Evolutionary conservation across 352 stramenopile species (phyloP).

Genomic region (Phytophthora foliorum): DNA sequence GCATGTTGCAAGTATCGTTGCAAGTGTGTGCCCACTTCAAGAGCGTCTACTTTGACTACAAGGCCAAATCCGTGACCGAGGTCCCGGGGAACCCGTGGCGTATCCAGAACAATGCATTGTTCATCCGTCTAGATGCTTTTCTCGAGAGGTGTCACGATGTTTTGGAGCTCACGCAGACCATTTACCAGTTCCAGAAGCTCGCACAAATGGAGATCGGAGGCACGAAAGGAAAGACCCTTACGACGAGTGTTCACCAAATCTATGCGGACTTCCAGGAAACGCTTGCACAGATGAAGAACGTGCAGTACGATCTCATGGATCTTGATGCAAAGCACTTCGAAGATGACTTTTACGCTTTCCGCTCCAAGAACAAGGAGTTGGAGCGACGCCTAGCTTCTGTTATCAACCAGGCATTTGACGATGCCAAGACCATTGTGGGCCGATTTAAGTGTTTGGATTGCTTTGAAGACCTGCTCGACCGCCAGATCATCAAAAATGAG

Average conservation of each 20-base stretch:
- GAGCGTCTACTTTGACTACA: conserved; percentile 94
- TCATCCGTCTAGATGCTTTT: conserved; percentile 91
- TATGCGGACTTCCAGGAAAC: conserved; percentile 89
- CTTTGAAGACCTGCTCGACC: conserved; percentile 90
- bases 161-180: conserved; percentile 90
- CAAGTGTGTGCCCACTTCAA: conserved; percentile 92
- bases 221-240: conserved; percentile 94
- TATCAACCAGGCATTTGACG: conserved; percentile 94
- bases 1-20: conserved; percentile 77
- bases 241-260: conserved; percentile 91
- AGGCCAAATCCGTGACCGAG: conserved; percentile 82
- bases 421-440: conserved; percentile 89
- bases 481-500: conserved; percentile 90
- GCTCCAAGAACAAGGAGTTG: conserved; percentile 90
- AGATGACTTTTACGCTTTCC: conserved; percentile 93
- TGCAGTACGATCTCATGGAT: conserved; percentile 92
- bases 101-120: conserved; percentile 94
- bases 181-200: conserved; percentile 92
- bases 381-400: conserved; percentile 89
- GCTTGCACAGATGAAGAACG: conserved; percentile 74
- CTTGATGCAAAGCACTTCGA: conserved; percentile 92
- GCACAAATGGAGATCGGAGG: conserved; percentile 91
- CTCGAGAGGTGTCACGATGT: conserved; percentile 94
- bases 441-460: conserved; percentile 94
- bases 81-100: conserved; percentile 90